phyloP scores from a whole-genome alignment of 495 filamentous ascomycete species.

The Aspergillus steynii region DNA sequence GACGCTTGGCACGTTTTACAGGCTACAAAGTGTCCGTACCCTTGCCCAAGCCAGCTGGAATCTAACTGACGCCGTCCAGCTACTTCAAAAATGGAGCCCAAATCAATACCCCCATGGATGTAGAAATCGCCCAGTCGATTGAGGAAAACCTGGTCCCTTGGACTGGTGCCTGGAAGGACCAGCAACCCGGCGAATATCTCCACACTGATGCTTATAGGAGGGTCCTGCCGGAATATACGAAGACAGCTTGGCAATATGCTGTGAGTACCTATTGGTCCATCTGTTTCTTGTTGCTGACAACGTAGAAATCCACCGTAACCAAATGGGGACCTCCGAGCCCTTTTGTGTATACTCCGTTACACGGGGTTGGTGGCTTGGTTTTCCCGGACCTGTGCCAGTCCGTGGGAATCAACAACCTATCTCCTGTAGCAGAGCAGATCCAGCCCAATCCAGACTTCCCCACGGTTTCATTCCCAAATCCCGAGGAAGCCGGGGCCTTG shows the following conservation, averaged over 20 bases:
- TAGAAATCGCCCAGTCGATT: constrained; percentile 61
- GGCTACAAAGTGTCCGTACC: constrained; percentile 65
- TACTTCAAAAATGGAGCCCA: constrained; percentile 72
- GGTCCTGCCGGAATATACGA: constrained; percentile 46
- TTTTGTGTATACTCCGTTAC: constrained; percentile 71
- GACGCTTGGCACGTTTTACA: constrained; percentile 10
- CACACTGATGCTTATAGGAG: constrained; percentile 41
- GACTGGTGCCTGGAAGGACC: constrained; percentile 50
- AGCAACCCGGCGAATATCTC: constrained; percentile 42
- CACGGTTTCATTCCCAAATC: constrained; percentile 70
- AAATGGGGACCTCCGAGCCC: constrained; percentile 30
- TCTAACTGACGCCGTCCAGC: constrained; percentile 25
- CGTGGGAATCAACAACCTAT: constrained; percentile 47
- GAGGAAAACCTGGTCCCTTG: constrained; percentile 56
- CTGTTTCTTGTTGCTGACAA: neutral
- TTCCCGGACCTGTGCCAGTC: constrained; percentile 41
- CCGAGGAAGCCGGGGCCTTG: constrained; percentile 70
- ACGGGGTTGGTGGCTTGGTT: constrained; percentile 63
- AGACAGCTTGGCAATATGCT: constrained; percentile 39
- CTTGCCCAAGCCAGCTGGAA: constrained; percentile 4
- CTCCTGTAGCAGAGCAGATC: constrained; percentile 51
- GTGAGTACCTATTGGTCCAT: constrained; percentile 24
- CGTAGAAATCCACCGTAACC: constrained; percentile 38
- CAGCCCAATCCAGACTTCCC: constrained; percentile 68
- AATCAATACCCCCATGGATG: constrained; percentile 66